A percentile compares a stretch with the other conserved stretches of the same genome.
Evolutionary conservation across 768 basidiomycete species (phyloP).

Genomic region (Chalciporus sphaerocephalus): DNA sequence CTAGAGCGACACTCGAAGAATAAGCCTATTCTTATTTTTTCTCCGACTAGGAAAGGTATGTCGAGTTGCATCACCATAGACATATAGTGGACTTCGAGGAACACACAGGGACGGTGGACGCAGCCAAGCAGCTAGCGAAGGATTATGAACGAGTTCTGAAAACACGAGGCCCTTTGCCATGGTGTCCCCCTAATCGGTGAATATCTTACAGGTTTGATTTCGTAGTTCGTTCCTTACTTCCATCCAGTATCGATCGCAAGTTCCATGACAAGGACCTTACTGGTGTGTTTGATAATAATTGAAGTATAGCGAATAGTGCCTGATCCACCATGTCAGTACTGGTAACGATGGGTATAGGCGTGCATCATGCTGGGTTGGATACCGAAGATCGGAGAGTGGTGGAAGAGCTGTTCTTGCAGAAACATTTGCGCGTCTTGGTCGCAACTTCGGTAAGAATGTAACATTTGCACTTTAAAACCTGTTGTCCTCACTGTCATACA

Average conservation of each 20-base stretch:
- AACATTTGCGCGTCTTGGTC: slow-evolving; percentile 61
- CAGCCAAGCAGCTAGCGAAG: slow-evolving; percentile 75
- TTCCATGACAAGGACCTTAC: slow-evolving; percentile 69
- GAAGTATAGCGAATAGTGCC: background rate
- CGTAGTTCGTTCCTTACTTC: background rate
- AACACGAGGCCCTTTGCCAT: slow-evolving; percentile 53
- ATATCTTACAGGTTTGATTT: background rate
- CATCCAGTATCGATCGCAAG: slow-evolving; percentile 44
- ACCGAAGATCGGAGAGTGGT: slow-evolving; percentile 66
- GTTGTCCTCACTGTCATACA: slow-evolving; percentile 29
- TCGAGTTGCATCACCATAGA: slow-evolving; percentile 1
- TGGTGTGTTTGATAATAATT: slow-evolving; percentile 27
- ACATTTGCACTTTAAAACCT: background rate
- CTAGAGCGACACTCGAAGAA: slow-evolving; percentile 68
- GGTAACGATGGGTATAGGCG: slow-evolving; percentile 71
- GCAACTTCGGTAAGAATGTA: slow-evolving; percentile 69
- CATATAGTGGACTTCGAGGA: background rate
- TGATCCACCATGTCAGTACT: slow-evolving; percentile 43
- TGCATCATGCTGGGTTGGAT: slow-evolving; percentile 87
- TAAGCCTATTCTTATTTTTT: slow-evolving; percentile 88
- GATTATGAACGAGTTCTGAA: slow-evolving; percentile 59
- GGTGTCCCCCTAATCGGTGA: slow-evolving; percentile 59
- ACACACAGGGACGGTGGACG: slow-evolving; percentile 48
- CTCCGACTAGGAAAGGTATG: slow-evolving; percentile 79
- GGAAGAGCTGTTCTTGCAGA: slow-evolving; percentile 70